Evolutionary conservation across 352 stramenopile genomes (phyloP), one percentile per base, ranked within the genome.

Genomic region (Achlya hypogyna): DNA sequence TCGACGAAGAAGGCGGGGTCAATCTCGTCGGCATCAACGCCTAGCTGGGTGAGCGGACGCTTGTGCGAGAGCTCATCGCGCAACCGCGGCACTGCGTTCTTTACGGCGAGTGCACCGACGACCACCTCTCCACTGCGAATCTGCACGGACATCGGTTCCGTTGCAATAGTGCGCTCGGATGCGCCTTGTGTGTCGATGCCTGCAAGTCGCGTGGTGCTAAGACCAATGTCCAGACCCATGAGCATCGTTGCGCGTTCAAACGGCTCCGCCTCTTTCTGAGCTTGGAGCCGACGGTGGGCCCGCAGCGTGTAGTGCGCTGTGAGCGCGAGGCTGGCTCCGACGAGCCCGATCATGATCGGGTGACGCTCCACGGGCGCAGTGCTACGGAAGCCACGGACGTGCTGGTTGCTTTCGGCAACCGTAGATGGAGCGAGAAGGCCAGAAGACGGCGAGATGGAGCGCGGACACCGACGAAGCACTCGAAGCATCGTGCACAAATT

Each of bases 261-360:
- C 14, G 42, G 38, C 34, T 27, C 40, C 14, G 60, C 60, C 23
- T 58, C 60, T 5, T 49, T 49, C n/a, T 67, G 8, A 22, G 18
- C 20, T 28, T 58, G 42, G 25, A 67, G 38, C n/a, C 60, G 60
- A 35, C 51, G 38, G 40, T 67, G 60, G 6, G 60, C 60, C 22
- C 60, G 60, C 22, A 67, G 51, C 18, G 51, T 49, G 32, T 67
- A 67, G 38, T 49, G 60, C 29, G 60, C 51, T 38, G 60, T 67
- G 47, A 67, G 23, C 1, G 60, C 60, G 1, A 67, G 22, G n/a
- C 60, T 49, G n/a, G 28, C 38, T 5, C 60, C 60, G 9, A 67
- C 45, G 29, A 45, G n/a, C 27, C 38, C 60, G 32, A 67, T 43
- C 60, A 67, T 49, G 32, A 67, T 32, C 23, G 60, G 60, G 4